A percentile compares a stretch with the other conserved stretches of the same genome.
These are phyloP conservation scores for Echium plantagineum DNA, from an alignment of 257 asterid genomes.

Conservation along the genomic window DNA sequence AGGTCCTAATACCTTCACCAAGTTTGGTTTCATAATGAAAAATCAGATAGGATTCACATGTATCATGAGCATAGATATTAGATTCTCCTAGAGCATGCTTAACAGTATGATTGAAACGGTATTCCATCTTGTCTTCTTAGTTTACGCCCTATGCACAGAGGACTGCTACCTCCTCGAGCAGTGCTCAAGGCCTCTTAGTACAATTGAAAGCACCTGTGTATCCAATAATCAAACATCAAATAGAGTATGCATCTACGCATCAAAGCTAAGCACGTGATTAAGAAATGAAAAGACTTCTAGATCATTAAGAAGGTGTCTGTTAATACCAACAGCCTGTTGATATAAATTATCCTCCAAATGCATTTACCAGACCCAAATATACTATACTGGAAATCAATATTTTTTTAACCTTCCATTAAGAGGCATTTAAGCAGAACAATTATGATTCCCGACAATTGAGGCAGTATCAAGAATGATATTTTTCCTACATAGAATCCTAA, in stretches of 20 bases:
- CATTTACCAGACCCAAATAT: not conserved
- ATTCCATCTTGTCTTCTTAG: conserved; percentile 7
- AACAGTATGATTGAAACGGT: conserved; percentile 29
- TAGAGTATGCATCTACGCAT: not conserved
- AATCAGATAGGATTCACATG: conserved; percentile 42
- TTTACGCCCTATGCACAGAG: conserved; percentile 20
- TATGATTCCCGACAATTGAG: not conserved
- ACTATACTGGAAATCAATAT: not conserved
- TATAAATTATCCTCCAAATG: too few relatives aligned
- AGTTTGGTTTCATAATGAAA: conserved; percentile 40
- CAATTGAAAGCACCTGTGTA: not conserved
- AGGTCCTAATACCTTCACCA: conserved; percentile 38
- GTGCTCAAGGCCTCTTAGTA: not conserved
- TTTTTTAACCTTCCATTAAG: not conserved
- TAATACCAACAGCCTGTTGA: too few relatives aligned
- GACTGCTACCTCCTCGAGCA: not conserved
- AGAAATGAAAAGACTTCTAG: not conserved
- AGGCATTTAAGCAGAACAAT: not conserved
- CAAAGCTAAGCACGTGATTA: too few relatives aligned
- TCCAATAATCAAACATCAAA: not conserved
- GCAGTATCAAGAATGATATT: not conserved
- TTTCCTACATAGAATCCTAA: not conserved
- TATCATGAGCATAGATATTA: conserved; percentile 22
- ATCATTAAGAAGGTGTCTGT: not conserved
- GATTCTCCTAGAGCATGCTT: conserved; percentile 19